A percentile compares a stretch with the other conserved stretches of the same genome.
Conservation (phyloP, 2,329 filamentous ascomycete genomes). For the Fusarium subtropicale region DNA sequence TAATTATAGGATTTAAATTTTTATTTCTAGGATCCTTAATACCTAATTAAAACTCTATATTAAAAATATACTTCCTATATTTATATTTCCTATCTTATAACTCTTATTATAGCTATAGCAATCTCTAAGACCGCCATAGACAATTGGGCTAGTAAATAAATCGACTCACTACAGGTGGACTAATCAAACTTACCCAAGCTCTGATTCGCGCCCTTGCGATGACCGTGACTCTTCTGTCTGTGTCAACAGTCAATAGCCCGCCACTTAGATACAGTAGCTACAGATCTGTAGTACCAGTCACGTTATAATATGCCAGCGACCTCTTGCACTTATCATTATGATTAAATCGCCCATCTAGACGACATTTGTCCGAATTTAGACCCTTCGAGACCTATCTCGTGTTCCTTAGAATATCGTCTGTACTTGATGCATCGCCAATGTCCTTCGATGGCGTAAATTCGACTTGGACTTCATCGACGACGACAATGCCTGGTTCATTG, state of each 20-base stretch:
- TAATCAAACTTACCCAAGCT: too few relatives aligned
- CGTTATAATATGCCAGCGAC: fast-evolving
- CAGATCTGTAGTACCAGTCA: too few relatives aligned
- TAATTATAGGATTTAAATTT: background rate
- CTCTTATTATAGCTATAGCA: fast-evolving
- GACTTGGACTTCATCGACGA: background rate
- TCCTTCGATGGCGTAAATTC: background rate
- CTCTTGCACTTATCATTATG: background rate
- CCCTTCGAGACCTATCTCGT: background rate
- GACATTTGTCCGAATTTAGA: fast-evolving
- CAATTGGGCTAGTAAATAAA: too few relatives aligned
- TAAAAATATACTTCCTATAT: fast-evolving
- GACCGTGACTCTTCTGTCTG: too few relatives aligned
- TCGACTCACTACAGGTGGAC: too few relatives aligned
- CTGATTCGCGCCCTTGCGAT: too few relatives aligned
- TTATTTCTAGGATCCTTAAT: background rate
- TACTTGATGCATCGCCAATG: background rate
- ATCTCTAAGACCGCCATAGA: too few relatives aligned
- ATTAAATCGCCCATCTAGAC: background rate
- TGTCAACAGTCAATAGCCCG: too few relatives aligned
- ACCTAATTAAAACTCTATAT: too few relatives aligned
- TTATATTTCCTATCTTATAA: fast-evolving
- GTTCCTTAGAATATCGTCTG: background rate
- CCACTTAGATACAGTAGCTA: background rate
- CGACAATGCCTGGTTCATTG: background rate